Evolutionary conservation across 1,139 yeast species (phyloP).

Genomic region (Nakaseomyces delphensis): DNA sequence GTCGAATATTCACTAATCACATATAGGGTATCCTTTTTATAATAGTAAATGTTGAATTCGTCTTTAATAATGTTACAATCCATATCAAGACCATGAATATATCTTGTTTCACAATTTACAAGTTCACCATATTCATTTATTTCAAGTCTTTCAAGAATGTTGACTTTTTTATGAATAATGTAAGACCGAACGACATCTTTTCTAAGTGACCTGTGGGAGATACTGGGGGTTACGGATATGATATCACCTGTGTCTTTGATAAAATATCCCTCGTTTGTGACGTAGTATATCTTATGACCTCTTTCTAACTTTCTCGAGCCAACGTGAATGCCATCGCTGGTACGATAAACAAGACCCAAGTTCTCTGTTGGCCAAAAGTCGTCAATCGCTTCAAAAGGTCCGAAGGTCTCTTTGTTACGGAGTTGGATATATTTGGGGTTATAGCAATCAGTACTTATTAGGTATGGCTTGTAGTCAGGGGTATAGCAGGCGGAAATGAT

Average conservation of each 20-base stretch:
- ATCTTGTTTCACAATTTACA: neutral
- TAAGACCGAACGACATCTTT: neutral
- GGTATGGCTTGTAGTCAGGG: neutral
- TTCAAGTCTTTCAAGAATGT: neutral
- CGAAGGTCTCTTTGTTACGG: neutral
- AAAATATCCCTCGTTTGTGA: neutral
- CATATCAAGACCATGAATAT: neutral
- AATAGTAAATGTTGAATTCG: neutral
- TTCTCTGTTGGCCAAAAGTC: neutral
- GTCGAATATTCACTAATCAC: neutral
- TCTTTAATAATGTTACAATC: neutral
- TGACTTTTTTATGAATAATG: neutral
- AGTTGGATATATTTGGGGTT: neutral
- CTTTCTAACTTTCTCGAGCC: neutral
- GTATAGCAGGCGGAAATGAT: neutral
- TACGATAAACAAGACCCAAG: neutral
- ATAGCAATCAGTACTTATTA: neutral
- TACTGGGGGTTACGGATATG: neutral
- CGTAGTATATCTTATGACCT: neutral
- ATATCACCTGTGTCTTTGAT: neutral
- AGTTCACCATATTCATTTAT: neutral
- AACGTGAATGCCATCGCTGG: neutral
- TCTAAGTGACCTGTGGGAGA: neutral
- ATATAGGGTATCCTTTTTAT: neutral
- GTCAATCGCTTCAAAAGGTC: neutral